phyloP scores from a whole-genome alignment of 1,139 yeast species.

The Protomyces arabidopsidicola region DNA sequence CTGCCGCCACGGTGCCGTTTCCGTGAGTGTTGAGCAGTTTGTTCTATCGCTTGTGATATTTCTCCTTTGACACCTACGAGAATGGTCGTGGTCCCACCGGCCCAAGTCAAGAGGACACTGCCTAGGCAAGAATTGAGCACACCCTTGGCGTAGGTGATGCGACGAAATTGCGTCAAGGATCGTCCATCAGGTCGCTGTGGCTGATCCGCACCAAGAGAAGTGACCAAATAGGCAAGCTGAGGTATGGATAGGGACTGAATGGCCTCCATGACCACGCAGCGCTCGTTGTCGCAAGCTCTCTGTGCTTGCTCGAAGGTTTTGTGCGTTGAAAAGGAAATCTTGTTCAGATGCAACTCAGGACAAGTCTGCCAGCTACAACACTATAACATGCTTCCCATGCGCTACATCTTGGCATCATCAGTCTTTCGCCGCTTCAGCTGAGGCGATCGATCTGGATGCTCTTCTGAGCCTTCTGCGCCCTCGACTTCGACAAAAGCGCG shows the following conservation, averaged over 20 bases:
- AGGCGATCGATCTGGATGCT: not conserved
- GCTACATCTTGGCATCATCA: not conserved
- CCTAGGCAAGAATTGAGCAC: slow-evolving; percentile 17
- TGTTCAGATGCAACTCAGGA: too few species aligned
- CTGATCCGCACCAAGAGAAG: slow-evolving; percentile 3
- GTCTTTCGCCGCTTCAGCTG: not conserved
- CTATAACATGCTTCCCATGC: too few species aligned
- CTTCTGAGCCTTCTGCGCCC: not conserved
- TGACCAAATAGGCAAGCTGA: slow-evolving; percentile 15
- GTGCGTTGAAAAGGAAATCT: too few species aligned
- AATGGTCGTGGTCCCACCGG: slow-evolving; percentile 7
- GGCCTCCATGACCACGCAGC: not conserved
- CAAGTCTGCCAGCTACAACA: too few species aligned
- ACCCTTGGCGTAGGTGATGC: slow-evolving; percentile 19
- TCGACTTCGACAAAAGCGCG: slow-evolving; percentile 19
- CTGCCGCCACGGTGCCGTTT: not conserved
- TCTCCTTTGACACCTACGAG: slow-evolving; percentile 23
- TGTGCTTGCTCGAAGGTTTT: not conserved
- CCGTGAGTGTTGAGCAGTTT: not conserved
- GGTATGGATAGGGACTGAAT: slow-evolving; percentile 10
- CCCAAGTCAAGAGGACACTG: slow-evolving; percentile 15
- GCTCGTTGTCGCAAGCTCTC: not conserved
- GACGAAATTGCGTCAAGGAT: slow-evolving; percentile 14
- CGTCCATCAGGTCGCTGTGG: slow-evolving; percentile 22
- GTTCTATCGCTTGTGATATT: not conserved